Evolutionary conservation across 2,329 filamentous ascomycete species (phyloP).

Genomic region (Trichoderma citrinoviride): DNA sequence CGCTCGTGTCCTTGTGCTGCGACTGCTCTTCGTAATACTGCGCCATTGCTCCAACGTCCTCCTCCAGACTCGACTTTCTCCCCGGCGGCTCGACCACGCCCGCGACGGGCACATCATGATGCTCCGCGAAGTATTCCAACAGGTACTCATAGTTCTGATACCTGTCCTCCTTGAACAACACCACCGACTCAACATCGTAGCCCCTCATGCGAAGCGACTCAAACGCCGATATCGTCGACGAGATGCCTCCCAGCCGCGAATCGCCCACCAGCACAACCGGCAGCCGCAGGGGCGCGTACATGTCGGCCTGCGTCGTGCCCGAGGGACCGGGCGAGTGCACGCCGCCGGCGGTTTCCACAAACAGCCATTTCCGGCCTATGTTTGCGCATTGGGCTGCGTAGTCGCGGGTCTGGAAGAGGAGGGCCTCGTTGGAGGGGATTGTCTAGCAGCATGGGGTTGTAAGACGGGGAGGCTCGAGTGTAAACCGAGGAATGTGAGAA

Average conservation of each 20-base stretch:
- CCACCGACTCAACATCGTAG: slow-evolving; percentile 69
- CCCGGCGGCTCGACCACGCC: slow-evolving; percentile 60
- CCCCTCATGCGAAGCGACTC: slow-evolving; percentile 76
- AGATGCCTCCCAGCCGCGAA: slow-evolving; percentile 73
- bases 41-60: slow-evolving; percentile 57
- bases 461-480: neutral
- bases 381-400: slow-evolving; percentile 45
- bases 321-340: slow-evolving; percentile 77
- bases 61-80: slow-evolving; percentile 36
- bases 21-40: slow-evolving; percentile 59
- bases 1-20: slow-evolving; percentile 38
- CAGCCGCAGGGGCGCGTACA: slow-evolving; percentile 71
- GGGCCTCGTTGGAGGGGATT: slow-evolving; percentile 49
- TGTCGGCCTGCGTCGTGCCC: slow-evolving; percentile 72
- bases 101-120: slow-evolving; percentile 55
- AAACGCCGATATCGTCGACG: slow-evolving; percentile 73
- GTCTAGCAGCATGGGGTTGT: slow-evolving; percentile 40
- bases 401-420: slow-evolving; percentile 43
- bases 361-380: slow-evolving; percentile 53
- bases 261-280: slow-evolving; percentile 75
- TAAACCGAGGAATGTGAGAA: neutral
- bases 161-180: slow-evolving; percentile 64
- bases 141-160: slow-evolving; percentile 71
- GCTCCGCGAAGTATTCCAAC: slow-evolving; percentile 61
- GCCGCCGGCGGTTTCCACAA: slow-evolving; percentile 80